Conservation (phyloP, 2,329 filamentous ascomycete species). For the Aspergillus aculeatus region DNA sequence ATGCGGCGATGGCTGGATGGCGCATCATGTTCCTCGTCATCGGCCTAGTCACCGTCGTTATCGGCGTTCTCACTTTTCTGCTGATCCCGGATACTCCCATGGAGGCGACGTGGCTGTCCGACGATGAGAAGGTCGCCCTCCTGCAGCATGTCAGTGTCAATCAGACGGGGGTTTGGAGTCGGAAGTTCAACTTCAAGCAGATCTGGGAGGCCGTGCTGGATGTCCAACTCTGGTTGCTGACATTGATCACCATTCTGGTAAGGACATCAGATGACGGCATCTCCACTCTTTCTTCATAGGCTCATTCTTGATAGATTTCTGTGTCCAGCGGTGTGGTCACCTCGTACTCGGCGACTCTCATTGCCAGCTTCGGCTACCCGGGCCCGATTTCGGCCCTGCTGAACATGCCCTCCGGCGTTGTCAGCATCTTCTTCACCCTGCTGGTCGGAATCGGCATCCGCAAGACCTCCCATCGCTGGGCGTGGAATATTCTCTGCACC, state of each 20-base stretch:
- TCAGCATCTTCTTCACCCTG: constrained; percentile 44
- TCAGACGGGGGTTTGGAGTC: constrained; percentile 54
- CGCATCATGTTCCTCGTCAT: constrained; percentile 50
- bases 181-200: constrained; percentile 49
- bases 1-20: constrained; percentile 39
- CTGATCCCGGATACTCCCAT: constrained; percentile 33
- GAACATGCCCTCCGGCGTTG: constrained; percentile 44
- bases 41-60: constrained; percentile 43
- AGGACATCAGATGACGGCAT: too few species aligned
- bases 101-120: constrained; percentile 21
- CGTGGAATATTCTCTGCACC: constrained; percentile 45
- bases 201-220: constrained; percentile 48
- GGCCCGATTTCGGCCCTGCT: constrained; percentile 46
- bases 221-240: constrained; percentile 48
- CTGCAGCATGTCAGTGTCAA: constrained; percentile 48
- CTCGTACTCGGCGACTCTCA: constrained; percentile 47
- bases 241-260: constrained; percentile 23
- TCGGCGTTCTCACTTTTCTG: constrained; percentile 40
- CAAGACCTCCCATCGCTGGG: constrained; percentile 40
- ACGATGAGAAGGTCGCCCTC: constrained; percentile 39
- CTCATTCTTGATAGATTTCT: constrained; percentile 3
- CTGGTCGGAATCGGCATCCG: constrained; percentile 43
- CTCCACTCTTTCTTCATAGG: too few species aligned
- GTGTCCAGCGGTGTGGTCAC: constrained; percentile 45
- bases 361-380: constrained; percentile 43